phyloP scores from a whole-genome alignment of 305 asterid species.

The Fraxinus velutina region DNA sequence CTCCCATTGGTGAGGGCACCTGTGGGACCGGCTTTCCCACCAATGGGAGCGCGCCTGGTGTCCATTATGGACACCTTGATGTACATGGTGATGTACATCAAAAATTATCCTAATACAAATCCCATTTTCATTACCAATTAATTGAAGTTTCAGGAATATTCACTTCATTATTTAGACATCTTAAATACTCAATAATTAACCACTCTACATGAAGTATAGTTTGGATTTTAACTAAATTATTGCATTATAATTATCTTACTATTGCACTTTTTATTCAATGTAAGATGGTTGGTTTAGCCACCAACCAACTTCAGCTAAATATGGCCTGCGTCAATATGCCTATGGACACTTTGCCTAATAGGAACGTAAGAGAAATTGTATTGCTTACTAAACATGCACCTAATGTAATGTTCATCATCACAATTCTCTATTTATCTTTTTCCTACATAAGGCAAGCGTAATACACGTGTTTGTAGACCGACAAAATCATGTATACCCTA shows the following conservation, averaged over 20 bases:
- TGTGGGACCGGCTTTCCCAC: no score
- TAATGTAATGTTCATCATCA: background rate
- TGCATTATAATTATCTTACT: background rate
- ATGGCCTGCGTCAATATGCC: background rate
- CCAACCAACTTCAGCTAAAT: background rate
- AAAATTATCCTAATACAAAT: no score
- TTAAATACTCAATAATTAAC: background rate
- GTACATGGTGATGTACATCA: no score
- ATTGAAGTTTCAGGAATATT: background rate
- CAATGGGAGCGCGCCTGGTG: no score
- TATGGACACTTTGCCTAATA: background rate
- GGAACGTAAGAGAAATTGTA: background rate
- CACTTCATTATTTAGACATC: background rate
- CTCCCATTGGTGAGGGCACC: no score
- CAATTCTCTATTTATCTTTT: background rate
- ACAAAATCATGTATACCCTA: background rate
- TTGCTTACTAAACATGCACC: background rate
- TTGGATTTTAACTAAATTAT: background rate
- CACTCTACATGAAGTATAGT: background rate
- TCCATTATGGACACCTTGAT: no score
- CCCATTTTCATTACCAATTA: background rate
- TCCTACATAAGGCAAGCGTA: background rate
- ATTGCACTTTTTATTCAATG: background rate
- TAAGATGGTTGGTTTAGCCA: background rate
- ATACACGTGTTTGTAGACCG: background rate